Conservation (phyloP, 306 rosid genomes). For the Acmispon strigosus region DNA sequence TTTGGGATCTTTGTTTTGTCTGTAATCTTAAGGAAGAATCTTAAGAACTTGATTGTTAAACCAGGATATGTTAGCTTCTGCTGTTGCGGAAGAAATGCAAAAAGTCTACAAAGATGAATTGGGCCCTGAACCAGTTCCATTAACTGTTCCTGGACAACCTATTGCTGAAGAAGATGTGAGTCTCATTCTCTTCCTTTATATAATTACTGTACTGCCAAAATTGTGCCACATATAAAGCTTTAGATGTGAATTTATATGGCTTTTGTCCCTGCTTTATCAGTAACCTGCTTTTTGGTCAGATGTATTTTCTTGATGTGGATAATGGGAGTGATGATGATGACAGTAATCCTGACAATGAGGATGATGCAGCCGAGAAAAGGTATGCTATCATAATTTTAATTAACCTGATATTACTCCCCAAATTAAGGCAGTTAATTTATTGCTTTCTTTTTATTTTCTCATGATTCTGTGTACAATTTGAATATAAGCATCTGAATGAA, state of each 20-base stretch:
- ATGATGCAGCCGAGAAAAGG: constrained; percentile 51
- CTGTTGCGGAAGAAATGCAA: constrained; percentile 90
- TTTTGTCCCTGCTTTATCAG: background rate
- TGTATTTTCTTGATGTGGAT: constrained; percentile 77
- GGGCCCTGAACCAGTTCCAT: constrained; percentile 88
- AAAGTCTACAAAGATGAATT: constrained; percentile 80
- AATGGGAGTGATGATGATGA: constrained; percentile 60
- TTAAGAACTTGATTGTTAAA: constrained; percentile 14
- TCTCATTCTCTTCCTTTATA: constrained; percentile 9
- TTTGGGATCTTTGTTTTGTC: background rate
- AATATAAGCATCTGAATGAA: background rate
- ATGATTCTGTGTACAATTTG: background rate
- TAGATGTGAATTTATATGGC: background rate
- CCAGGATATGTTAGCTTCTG: constrained; percentile 76
- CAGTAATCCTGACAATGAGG: constrained; percentile 33
- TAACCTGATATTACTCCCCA: background rate
- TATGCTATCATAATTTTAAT: constrained; percentile 13
- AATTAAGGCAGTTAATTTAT: background rate
- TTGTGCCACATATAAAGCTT: background rate
- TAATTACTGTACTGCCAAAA: background rate
- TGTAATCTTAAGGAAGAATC: background rate
- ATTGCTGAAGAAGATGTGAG: constrained; percentile 85
- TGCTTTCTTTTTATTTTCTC: background rate
- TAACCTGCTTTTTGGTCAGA: constrained; percentile 22
- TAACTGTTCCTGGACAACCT: constrained; percentile 71